phyloP scores from a whole-genome alignment of 164 flowering plant species.

The Houttuynia cordata region DNA sequence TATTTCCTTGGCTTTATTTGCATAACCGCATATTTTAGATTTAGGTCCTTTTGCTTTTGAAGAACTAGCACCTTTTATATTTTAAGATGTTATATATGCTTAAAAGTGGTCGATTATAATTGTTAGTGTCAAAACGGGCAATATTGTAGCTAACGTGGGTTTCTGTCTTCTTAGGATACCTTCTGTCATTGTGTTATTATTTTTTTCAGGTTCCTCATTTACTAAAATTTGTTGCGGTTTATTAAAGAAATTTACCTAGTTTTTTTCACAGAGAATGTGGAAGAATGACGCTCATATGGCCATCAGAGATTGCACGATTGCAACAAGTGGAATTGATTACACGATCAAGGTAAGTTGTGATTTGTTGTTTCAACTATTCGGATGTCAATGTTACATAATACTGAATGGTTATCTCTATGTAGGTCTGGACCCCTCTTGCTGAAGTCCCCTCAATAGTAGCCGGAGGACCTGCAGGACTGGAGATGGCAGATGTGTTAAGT shows the following conservation, averaged over 20 bases:
- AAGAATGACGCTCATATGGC: slow-evolving; percentile 94
- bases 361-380: not conserved
- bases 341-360: slow-evolving; percentile 70
- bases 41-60: not conserved
- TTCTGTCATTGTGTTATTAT: too few relatives aligned
- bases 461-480: slow-evolving; percentile 70
- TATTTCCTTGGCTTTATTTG: not conserved
- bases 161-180: too few relatives aligned
- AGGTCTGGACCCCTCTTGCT: slow-evolving; percentile 88
- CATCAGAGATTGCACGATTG: slow-evolving; percentile 77
- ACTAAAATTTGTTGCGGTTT: not conserved
- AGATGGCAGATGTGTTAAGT: slow-evolving; percentile 49
- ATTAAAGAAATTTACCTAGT: not conserved
- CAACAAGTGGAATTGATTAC: slow-evolving; percentile 93
- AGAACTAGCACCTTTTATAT: not conserved
- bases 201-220: not conserved
- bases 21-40: too few relatives aligned
- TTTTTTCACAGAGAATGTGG: slow-evolving; percentile 64
- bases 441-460: slow-evolving; percentile 64
- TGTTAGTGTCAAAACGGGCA: too few relatives aligned
- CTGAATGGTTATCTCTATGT: not conserved
- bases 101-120: too few relatives aligned
- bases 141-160: too few relatives aligned
- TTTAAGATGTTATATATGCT: not conserved
- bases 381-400: not conserved